Evolutionary conservation across 192 early-diverging fungal species (phyloP).

Genomic region (Coemansia biformis): DNA sequence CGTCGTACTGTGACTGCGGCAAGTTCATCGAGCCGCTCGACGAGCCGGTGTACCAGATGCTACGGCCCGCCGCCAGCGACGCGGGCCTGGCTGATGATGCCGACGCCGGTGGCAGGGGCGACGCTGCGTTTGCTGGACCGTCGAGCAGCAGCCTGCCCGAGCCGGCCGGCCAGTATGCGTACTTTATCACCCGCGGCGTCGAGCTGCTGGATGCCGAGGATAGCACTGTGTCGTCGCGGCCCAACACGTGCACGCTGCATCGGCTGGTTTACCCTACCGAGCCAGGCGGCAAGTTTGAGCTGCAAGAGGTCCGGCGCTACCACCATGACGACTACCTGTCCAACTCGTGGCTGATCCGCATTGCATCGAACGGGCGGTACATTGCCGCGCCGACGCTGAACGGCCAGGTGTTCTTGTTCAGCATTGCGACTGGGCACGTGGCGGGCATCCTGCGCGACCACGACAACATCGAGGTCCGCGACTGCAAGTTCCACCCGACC

Average conservation of each 20-base stretch:
- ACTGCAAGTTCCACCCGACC: constrained; percentile 84
- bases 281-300: constrained; percentile 61
- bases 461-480: constrained; percentile 88
- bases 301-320: constrained; percentile 73
- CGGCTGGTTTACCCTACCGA: constrained; percentile 77
- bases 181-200: constrained; percentile 83
- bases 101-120: neutral
- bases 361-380: constrained; percentile 82
- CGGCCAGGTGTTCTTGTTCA: constrained; percentile 82
- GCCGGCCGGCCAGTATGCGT: constrained; percentile 54
- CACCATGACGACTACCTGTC: constrained; percentile 77
- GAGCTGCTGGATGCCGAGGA: constrained; percentile 83
- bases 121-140: neutral
- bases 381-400: constrained; percentile 85
- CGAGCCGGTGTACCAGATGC: constrained; percentile 34
- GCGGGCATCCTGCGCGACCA: constrained; percentile 80
- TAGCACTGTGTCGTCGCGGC: constrained; percentile 64
- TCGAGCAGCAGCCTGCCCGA: constrained; percentile 4
- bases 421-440: constrained; percentile 69
- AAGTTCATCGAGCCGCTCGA: constrained; percentile 80
- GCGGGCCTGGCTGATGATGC: constrained; percentile 7
- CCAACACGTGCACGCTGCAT: constrained; percentile 84
- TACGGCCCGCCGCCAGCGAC: constrained; percentile 3
- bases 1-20: constrained; percentile 92
- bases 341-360: constrained; percentile 93